A percentile compares a stretch with the other conserved stretches of the same genome.
These are phyloP conservation scores for Barnettozyma botsteinii DNA, from an alignment of 805 yeast genomes.

Conservation along the genomic window DNA sequence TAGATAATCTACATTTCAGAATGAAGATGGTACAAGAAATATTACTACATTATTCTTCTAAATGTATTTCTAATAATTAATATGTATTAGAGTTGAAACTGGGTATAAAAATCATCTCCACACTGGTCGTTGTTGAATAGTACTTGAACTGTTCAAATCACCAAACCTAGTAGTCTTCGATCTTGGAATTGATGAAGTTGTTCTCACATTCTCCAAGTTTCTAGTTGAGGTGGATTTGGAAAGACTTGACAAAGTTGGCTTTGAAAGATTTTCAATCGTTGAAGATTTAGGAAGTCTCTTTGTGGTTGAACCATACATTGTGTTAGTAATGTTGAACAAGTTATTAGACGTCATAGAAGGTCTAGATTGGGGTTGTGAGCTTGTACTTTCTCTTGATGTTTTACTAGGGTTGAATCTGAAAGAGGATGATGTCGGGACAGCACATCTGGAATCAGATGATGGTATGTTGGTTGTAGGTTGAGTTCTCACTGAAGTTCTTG, in stretches of 20 bases:
- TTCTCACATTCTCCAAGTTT: constrained; percentile 1
- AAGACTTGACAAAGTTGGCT: constrained; percentile 21
- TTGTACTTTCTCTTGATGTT: neutral
- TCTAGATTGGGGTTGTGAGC: too few species aligned
- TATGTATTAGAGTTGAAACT: too few species aligned
- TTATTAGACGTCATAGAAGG: constrained; percentile 8
- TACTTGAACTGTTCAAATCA: neutral
- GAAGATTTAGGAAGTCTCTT: constrained; percentile 18
- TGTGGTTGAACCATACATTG: neutral
- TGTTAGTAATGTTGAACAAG: constrained; percentile 11
- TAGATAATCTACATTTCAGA: too few species aligned
- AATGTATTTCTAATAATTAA: too few species aligned
- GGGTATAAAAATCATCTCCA: too few species aligned
- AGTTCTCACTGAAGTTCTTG: neutral
- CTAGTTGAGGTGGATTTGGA: constrained; percentile 17
- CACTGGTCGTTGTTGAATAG: neutral
- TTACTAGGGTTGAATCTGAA: constrained; percentile 4
- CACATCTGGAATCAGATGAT: constrained; percentile 1
- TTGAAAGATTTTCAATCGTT: constrained; percentile 16
- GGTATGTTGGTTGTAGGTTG: neutral
- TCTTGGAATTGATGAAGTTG: constrained; percentile 6
- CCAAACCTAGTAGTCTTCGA: constrained; percentile 3
- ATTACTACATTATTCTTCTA: too few species aligned
- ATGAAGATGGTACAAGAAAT: too few species aligned
- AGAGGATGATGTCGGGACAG: constrained; percentile 4